Evolutionary conservation across 306 rosid genomes (phyloP), one percentile per base, ranked within the genome.

Genomic region (Phaseolus lunatus): DNA sequence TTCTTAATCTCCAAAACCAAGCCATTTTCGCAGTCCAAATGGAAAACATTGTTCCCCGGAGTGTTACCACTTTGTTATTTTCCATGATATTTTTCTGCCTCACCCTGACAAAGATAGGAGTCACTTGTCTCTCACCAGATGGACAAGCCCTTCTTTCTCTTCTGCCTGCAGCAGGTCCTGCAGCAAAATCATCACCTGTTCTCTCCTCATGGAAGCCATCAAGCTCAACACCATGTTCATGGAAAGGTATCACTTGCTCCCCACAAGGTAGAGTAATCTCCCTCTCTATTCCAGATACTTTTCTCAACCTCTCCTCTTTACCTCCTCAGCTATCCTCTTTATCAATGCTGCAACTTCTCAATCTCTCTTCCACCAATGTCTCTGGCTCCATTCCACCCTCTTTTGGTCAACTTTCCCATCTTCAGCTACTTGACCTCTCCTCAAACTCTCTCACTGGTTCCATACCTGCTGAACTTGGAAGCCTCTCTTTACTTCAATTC

Each of bases 91-190:
- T 85, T 57, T 50, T 86, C 47, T 83, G 39, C 63, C 26, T 87
- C 10, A 56, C 84, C 75, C 27, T 87, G 76, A 70, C 70, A 31
- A 83, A 76, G 49, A 44, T 68, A 18, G 69, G 78, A 69, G 87
- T 88, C 5, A 59, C 82, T 24, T 88, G 88, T 75, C 84, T 95
- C 35, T 92, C 99, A 50, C 76, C 97, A 31, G 99, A 95, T 75
- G 99, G 97, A 37, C 80, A 89, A 63, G 96, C 92, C 43, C 94
- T 95, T 70, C 97, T 92, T 82, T 86, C 97, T 71, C 97, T 95
- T 41, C 20, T 93, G 16, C 56, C 89, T 59, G 65, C 84, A 29
- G 66, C 84, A 75, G 87, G 76, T 23, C 69, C 81, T 59, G 83
- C 87, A 71, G 76, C 79, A 29, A 76, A 73, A 50, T 70, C 89